A percentile compares a stretch with the other conserved stretches of the same genome.
Conservation (phyloP, 495 filamentous ascomycete species). For the Aspergillus sparsus region DNA sequence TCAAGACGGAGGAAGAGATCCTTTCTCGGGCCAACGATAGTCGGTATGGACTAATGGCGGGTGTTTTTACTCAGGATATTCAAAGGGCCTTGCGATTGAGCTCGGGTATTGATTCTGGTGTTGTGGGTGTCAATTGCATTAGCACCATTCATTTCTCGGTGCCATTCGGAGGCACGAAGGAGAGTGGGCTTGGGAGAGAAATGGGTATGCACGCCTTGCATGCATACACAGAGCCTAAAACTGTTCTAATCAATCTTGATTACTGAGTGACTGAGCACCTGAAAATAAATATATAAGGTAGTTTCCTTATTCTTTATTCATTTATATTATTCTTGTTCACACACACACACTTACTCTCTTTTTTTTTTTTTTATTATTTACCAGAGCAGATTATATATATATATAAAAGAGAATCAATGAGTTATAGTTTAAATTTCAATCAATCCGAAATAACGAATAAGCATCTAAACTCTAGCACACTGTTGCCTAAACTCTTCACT, state of each 20-base stretch:
- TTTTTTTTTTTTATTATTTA: too few species aligned
- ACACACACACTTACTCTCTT: too few species aligned
- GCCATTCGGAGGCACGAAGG: constrained; percentile 55
- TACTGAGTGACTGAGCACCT: too few species aligned
- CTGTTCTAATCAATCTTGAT: constrained; percentile 45
- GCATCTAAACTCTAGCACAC: too few species aligned
- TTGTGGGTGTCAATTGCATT: constrained; percentile 51
- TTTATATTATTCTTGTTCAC: too few species aligned
- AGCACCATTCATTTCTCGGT: constrained; percentile 26
- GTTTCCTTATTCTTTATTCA: too few species aligned
- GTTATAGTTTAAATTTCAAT: too few species aligned
- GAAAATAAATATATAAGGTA: too few species aligned
- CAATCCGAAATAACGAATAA: too few species aligned
- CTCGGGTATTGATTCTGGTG: constrained; percentile 38
- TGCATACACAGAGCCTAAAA: constrained; percentile 34
- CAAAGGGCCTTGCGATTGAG: constrained; percentile 46
- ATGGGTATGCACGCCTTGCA: constrained; percentile 86
- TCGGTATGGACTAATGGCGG: constrained; percentile 33
- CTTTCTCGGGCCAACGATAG: background rate
- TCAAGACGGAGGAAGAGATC: constrained; percentile 7
- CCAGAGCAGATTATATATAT: too few species aligned
- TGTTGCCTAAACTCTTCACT: too few species aligned
- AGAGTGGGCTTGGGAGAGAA: constrained; percentile 55
- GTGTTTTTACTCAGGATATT: constrained; percentile 49
- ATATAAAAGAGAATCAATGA: too few species aligned